Conservation (phyloP, 2,329 filamentous ascomycete species). For the Venturia aucupariae region DNA sequence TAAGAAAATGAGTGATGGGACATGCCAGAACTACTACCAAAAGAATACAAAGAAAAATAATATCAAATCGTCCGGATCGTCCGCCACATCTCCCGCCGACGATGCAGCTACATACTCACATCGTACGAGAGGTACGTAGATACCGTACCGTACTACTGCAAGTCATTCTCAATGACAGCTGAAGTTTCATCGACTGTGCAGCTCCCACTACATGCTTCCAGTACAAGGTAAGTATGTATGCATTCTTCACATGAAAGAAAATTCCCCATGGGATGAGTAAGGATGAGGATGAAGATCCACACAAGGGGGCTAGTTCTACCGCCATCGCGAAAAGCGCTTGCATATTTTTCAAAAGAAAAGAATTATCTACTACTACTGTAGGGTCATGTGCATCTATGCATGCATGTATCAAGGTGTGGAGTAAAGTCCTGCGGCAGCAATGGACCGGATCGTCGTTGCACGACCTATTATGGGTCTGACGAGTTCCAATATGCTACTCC, state of each 20-base stretch:
- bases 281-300: neutral
- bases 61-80: neutral
- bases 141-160: neutral
- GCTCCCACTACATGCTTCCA: too few species aligned
- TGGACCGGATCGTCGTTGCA: slow-evolving; percentile 4
- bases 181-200: neutral
- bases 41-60: too few species aligned
- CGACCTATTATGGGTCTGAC: neutral
- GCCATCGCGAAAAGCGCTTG: slow-evolving; percentile 1
- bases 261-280: too few species aligned
- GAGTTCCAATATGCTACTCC: too few species aligned
- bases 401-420: too few species aligned
- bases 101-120: neutral
- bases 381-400: neutral
- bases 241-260: too few species aligned
- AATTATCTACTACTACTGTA: too few species aligned
- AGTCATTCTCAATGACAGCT: neutral
- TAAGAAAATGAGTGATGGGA: too few species aligned
- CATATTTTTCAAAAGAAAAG: neutral
- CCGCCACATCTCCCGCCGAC: neutral
- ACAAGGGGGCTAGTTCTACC: too few species aligned
- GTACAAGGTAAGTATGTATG: too few species aligned
- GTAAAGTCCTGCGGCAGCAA: neutral
- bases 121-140: neutral
- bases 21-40: too few species aligned